These are phyloP conservation scores for Russula sp. DNA, from an alignment of 768 basidiomycete species.

Conservation along the genomic window DNA sequence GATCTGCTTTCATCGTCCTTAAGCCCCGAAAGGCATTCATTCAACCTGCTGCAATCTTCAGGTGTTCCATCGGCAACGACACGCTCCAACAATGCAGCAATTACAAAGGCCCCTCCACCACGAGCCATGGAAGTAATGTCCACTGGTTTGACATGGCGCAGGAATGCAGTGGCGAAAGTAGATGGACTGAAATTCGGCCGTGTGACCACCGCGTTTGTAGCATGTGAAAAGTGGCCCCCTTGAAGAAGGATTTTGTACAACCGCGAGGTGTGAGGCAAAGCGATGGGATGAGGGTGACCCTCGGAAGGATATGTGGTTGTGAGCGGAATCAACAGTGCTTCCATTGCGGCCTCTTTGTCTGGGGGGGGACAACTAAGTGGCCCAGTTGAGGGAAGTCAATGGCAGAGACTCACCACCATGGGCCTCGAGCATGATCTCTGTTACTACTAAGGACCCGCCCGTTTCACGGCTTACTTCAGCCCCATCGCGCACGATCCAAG, in stretches of 20 bases:
- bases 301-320: conserved; percentile 48
- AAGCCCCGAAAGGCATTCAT: conserved; percentile 4
- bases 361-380: background rate
- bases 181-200: conserved; percentile 48
- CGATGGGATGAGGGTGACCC: conserved; percentile 60
- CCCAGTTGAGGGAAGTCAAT: background rate
- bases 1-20: background rate
- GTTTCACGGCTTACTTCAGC: conserved; percentile 62
- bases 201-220: conserved; percentile 45
- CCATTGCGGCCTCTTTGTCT: conserved; percentile 67
- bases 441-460: conserved; percentile 68
- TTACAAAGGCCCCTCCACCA: conserved; percentile 63
- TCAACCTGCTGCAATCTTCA: conserved; percentile 1
- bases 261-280: conserved; percentile 75
- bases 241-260: conserved; percentile 86
- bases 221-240: conserved; percentile 79
- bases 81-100: conserved; percentile 64
- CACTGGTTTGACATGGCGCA: conserved; percentile 46
- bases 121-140: conserved; percentile 48
- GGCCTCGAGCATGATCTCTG: conserved; percentile 78
- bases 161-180: conserved; percentile 53
- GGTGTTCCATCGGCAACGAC: conserved; percentile 25
- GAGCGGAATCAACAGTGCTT: conserved; percentile 54
- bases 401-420: conserved; percentile 59
- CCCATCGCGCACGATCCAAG: conserved; percentile 58